Conservation (phyloP, 1,284 basidiomycete species). For the Trametes sp. region DNA sequence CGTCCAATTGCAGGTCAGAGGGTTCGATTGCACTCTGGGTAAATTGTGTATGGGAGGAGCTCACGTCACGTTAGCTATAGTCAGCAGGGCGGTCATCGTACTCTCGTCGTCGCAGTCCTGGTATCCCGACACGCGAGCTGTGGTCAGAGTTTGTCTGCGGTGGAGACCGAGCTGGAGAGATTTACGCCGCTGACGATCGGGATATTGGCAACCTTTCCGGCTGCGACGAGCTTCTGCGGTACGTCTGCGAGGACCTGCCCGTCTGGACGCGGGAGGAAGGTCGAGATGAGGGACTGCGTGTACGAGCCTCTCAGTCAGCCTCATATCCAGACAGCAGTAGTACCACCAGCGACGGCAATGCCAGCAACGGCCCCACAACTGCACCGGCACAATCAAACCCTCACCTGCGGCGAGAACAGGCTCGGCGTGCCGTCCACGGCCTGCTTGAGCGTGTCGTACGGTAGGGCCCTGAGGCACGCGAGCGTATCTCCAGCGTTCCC, state of each 20-base stretch:
- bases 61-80: background rate
- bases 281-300: background rate
- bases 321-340: background rate
- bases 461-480: conserved; percentile 47
- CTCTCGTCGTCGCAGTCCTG: conserved; percentile 3
- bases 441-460: conserved; percentile 39
- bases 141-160: background rate
- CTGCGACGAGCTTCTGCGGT: conserved; percentile 36
- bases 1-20: background rate
- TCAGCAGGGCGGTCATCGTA: background rate
- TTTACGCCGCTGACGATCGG: conserved; percentile 41
- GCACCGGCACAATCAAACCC: background rate
- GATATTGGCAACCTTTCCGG: conserved; percentile 42
- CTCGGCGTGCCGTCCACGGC: conserved; percentile 42
- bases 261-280: conserved; percentile 47
- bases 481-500: conserved; percentile 3
- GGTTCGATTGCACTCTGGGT: background rate
- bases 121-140: background rate
- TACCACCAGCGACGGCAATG: no score
- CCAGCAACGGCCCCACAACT: no score
- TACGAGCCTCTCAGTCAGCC: background rate
- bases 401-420: conserved; percentile 34
- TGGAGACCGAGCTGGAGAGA: background rate
- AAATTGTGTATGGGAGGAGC: background rate
- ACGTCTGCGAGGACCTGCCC: conserved; percentile 43